Conservation (phyloP, 2,329 filamentous ascomycete genomes). For the Clonostachys rosea region DNA sequence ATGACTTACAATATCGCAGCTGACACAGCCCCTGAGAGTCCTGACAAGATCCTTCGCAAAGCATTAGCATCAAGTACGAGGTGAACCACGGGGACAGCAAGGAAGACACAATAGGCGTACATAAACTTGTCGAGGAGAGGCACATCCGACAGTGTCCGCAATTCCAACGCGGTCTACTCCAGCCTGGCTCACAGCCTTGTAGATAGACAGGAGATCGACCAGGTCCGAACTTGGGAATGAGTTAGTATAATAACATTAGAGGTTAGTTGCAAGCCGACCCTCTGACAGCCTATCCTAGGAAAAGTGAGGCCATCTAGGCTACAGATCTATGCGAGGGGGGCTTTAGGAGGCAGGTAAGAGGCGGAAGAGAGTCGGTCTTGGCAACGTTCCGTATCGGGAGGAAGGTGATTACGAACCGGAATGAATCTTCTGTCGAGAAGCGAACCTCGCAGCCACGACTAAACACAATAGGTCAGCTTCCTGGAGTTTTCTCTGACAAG, state of each 20-base stretch:
- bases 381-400: no score
- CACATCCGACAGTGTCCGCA: background rate
- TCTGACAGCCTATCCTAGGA: no score
- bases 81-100: no score
- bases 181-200: slow-evolving; percentile 43
- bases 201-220: slow-evolving; percentile 76
- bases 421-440: slow-evolving; percentile 73
- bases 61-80: no score
- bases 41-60: slow-evolving; percentile 61
- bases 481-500: background rate
- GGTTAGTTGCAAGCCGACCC: no score
- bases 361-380: no score
- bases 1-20: slow-evolving; percentile 59
- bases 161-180: background rate
- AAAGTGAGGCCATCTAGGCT: no score
- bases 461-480: background rate
- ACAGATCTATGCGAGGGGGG: no score
- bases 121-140: slow-evolving; percentile 79
- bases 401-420: slow-evolving; percentile 50
- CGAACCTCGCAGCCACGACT: slow-evolving; percentile 18
- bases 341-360: no score
- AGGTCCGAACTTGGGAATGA: slow-evolving; percentile 41
- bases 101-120: no score
- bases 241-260: no score
- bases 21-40: slow-evolving; percentile 47